Evolutionary conservation across 1,284 basidiomycete genomes (phyloP).

Genomic region (Ustilago vetiveriae): DNA sequence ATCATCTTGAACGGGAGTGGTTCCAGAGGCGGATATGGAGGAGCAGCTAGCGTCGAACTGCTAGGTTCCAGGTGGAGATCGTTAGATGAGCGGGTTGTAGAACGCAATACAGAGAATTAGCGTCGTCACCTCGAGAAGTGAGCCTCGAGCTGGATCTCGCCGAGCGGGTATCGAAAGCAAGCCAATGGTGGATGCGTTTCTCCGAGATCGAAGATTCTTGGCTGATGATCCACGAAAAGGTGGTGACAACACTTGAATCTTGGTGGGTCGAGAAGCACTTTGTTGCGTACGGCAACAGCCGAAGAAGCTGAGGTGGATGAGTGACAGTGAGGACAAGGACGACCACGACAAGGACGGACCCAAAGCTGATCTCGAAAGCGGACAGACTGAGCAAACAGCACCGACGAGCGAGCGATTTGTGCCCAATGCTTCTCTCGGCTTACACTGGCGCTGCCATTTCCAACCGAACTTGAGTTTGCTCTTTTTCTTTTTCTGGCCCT

Average conservation of each 20-base stretch:
- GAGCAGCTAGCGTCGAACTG: conserved; percentile 11
- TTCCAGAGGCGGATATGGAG: conserved; percentile 24
- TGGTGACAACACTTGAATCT: too few species aligned
- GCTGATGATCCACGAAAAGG: too few species aligned
- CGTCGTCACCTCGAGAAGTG: too few species aligned
- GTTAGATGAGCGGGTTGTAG: not conserved
- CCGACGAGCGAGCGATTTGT: not conserved
- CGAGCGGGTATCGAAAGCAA: too few species aligned
- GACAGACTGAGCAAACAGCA: not conserved
- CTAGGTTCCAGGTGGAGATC: not conserved
- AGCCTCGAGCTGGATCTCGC: too few species aligned
- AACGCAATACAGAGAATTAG: not conserved
- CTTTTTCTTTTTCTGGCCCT: not conserved
- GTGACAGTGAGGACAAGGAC: not conserved
- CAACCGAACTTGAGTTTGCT: not conserved
- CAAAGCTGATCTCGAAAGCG: not conserved
- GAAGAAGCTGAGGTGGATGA: not conserved
- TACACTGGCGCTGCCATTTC: too few species aligned
- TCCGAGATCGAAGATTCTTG: too few species aligned
- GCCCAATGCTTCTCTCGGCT: not conserved
- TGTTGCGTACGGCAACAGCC: conserved; percentile 7
- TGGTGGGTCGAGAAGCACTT: too few species aligned
- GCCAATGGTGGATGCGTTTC: too few species aligned
- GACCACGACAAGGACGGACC: too few species aligned
- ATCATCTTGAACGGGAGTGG: conserved; percentile 11